Base-by-base conservation (phyloP, 163 green algal genomes). In the Smithsoniella earleae region DNA sequence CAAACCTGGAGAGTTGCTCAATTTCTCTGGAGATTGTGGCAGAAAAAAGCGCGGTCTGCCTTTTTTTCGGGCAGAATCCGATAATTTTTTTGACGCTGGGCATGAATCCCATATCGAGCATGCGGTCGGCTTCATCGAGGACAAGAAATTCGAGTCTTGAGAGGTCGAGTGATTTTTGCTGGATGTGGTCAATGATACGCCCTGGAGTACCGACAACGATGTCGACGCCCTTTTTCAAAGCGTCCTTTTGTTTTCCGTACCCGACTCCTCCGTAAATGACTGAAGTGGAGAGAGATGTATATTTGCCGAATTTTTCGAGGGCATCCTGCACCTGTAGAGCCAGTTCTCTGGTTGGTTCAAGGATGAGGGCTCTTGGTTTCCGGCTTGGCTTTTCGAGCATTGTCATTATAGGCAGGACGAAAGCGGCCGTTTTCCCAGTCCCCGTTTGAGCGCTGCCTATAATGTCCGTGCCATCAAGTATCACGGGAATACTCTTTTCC, bases 91-190 rank as follows among this genome's bases (percentile, higher is more conserved):
- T 79, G 77, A 96, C 95, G 78, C 92, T 80, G 3, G 89, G 89
- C 83, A 96, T 89, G 77, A 97, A 97, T 36, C 92, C 92, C 72
- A 97, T 83, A 84, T 98, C 92, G 65, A 98, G 82, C 92, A 97
- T 97, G 75, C 92, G 85, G 76, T 98, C 92, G 0, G 92, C 92
- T 80, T 98, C 92, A 75, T 98, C 92, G 30, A 97, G 82, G 10
- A 98, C 91, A 28, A 95, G 79, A 80, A 90, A 96, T 2, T 46
- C 63, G 27, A 84, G n/a, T n/a, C n/a, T n/a, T n/a, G n/a, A n/a
- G n/a, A n/a, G n/a, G n/a, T n/a, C n/a, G n/a, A n/a, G n/a, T n/a
- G n/a, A n/a, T n/a, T n/a, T n/a, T n/a, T n/a, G n/a, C 18, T 94
- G 80, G 58, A 98, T 79, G 2, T 98, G 88, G 78, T 99, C 94